These are phyloP conservation scores for Leptographium wingfieldii DNA, from an alignment of 2,329 filamentous ascomycete genomes.

Conservation along the genomic window DNA sequence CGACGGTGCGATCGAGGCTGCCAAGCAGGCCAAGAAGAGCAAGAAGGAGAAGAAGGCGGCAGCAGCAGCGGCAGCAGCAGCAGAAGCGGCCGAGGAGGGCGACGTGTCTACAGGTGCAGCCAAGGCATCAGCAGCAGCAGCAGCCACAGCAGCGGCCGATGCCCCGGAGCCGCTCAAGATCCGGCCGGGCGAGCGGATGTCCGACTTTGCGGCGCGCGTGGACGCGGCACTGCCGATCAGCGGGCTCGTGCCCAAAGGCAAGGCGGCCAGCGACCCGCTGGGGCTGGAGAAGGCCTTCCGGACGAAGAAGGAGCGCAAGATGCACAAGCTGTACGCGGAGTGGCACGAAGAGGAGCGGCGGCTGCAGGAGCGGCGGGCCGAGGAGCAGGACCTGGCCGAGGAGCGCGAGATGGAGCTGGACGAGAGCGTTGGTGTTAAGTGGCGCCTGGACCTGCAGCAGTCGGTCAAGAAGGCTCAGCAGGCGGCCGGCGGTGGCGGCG, in stretches of 20 bases:
- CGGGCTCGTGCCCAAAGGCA: slow-evolving; percentile 51
- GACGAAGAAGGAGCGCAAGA: slow-evolving; percentile 74
- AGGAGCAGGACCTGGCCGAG: slow-evolving; percentile 51
- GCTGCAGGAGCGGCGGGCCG: slow-evolving; percentile 50
- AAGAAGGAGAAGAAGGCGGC: slow-evolving; percentile 11
- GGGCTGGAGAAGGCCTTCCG: slow-evolving; percentile 50
- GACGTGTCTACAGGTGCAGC: background rate
- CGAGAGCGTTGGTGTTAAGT: slow-evolving; percentile 34
- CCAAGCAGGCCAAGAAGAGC: slow-evolving; percentile 20
- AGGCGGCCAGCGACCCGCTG: slow-evolving; percentile 49
- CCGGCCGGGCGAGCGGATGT: slow-evolving; percentile 67
- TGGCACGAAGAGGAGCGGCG: slow-evolving; percentile 57
- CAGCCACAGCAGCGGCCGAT: background rate
- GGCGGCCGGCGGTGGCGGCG: background rate
- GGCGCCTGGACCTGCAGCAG: slow-evolving; percentile 31
- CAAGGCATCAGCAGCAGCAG: background rate
- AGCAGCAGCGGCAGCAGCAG: slow-evolving; percentile 7
- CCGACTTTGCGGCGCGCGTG: slow-evolving; percentile 71
- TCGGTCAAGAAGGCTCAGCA: slow-evolving; percentile 32
- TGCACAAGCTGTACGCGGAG: slow-evolving; percentile 70
- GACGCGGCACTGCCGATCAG: slow-evolving; percentile 71
- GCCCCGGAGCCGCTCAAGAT: slow-evolving; percentile 48
- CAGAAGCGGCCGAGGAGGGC: background rate
- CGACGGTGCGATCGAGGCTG: slow-evolving; percentile 38
- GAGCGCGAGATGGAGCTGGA: slow-evolving; percentile 49